phyloP scores from a whole-genome alignment of 306 rosid genomes.

The Nissolia schottii region DNA sequence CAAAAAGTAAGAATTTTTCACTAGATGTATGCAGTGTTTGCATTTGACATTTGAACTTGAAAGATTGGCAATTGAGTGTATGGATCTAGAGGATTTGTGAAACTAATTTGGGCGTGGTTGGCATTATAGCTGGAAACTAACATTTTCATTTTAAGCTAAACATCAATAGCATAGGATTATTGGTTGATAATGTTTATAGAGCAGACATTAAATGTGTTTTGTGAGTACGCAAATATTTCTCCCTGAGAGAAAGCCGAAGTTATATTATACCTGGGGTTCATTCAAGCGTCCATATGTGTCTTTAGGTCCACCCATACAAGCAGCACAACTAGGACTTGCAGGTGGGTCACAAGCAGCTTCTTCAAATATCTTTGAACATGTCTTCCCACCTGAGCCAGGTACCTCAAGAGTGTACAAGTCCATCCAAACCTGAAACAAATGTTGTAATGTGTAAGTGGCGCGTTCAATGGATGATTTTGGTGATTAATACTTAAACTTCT shows the following conservation, averaged over 20 bases:
- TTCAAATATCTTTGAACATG: constrained; percentile 88
- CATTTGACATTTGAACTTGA: too few relatives aligned
- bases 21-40: too few relatives aligned
- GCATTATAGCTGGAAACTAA: background rate
- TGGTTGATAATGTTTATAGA: too few relatives aligned
- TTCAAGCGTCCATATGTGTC: constrained; percentile 86
- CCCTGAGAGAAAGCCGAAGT: too few relatives aligned
- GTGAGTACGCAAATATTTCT: too few relatives aligned
- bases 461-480: background rate
- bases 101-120: too few relatives aligned
- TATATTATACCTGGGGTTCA: constrained; percentile 45
- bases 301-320: constrained; percentile 88
- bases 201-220: too few relatives aligned
- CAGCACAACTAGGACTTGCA: constrained; percentile 86
- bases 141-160: background rate
- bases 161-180: background rate
- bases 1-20: background rate
- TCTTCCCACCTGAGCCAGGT: constrained; percentile 84
- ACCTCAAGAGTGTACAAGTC: constrained; percentile 67
- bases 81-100: too few relatives aligned
- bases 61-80: too few relatives aligned
- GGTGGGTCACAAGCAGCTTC: constrained; percentile 94
- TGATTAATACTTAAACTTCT: background rate
- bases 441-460: background rate
- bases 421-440: constrained; percentile 73